Base-by-base conservation (phyloP, 2,329 filamentous ascomycete genomes). In the Xylariaceae sp. region DNA sequence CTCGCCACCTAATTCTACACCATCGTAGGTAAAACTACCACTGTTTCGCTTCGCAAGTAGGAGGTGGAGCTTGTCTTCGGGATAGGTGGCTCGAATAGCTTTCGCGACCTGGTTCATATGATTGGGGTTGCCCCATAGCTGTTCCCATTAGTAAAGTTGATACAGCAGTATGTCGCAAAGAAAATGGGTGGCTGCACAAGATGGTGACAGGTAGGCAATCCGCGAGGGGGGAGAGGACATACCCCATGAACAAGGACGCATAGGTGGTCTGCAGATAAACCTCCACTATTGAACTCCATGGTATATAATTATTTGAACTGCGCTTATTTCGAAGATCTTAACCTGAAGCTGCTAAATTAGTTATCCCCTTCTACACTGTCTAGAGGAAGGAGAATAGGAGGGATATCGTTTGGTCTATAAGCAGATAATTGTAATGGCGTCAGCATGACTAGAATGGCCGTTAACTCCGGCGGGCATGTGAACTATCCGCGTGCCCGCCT, bases 171-270 rank as follows among this genome's bases (percentile, higher is more conserved):
- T 4, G 23, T 28, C 29, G 43, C 12, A 33, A 4, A 33, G 6
- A 29, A 6, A 40, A 11, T 7, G 11, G n/a, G 24, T 12, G 23
- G 14, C 28, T 37, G 28, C n/a, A n/a, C 44, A 41, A 7, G 19
- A 12, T 40, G 33, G 31, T 6, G 24, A 16, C 39, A 8, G 37
- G 17, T 43, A 34, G 21, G 43, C 41, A 50, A 26, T 39, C 53
- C 51, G 53, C 57, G 53, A 33, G 50, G 40, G 40, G 43, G 44
- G 60, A 50, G 56, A 60, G 4, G 19, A 74, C 83, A 73, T 83
- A 90, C 87, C 76, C 90, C 85, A 71, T 94, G 90, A 49, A 92
- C 87, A 40, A 94, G 79, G 37, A 94, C 88, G 68, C 87, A 89
- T 60, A 94, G 84, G 72, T 93, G 90, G 63, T 89, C 81, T 44